Evolutionary conservation across 1,284 basidiomycete genomes (phyloP), one percentile per base, ranked within the genome.

Genomic region (Lignosus rhinocerotis): DNA sequence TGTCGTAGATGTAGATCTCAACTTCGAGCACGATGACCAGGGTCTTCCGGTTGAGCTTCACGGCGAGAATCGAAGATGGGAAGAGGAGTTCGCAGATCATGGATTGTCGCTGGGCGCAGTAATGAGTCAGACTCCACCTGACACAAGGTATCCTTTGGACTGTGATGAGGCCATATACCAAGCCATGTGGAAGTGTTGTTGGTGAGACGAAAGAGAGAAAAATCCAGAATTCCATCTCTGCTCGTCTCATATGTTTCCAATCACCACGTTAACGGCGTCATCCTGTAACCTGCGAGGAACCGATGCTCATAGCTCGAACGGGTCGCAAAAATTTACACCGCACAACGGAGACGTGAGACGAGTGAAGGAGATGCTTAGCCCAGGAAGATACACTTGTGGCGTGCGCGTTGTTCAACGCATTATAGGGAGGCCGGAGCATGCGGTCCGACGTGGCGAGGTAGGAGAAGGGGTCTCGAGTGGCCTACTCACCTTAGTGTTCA

Each of bases 1-100:
- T 98, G 72, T 99, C 96, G 72, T 99, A 99, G 57, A 98, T 95
- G 78, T 98, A 99, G 59, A 99, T 97, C 74, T 98, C 94, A 43
- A 86, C 86, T 72, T 98, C 96, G 54, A 99, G 84, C 7, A 99
- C 92, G 61, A 99, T 96, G 38, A 98, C 93, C 21, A 99, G 84
- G 0, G 95, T 90, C 76, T 97, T 95, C 56, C 97, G 84, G 77
- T 99, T 99, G 70, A 99, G 84, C 77, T 97, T 98, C 72, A 99
- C 96, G 6, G 93, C 88, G 31, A 98, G 85, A 59, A 99, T 96
- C 1, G 94, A 93, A 1, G 94, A 95, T 0, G 96, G 96, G 73
- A 99, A 99, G 16, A 96, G 84, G 19, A 99, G 86, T 72, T 99
- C 96, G 85, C 97, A 99, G 64, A 99, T 99, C 80, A 96, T 96